phyloP scores from a whole-genome alignment of 176 grass and related monocot genomes.

The Oryza punctata region DNA sequence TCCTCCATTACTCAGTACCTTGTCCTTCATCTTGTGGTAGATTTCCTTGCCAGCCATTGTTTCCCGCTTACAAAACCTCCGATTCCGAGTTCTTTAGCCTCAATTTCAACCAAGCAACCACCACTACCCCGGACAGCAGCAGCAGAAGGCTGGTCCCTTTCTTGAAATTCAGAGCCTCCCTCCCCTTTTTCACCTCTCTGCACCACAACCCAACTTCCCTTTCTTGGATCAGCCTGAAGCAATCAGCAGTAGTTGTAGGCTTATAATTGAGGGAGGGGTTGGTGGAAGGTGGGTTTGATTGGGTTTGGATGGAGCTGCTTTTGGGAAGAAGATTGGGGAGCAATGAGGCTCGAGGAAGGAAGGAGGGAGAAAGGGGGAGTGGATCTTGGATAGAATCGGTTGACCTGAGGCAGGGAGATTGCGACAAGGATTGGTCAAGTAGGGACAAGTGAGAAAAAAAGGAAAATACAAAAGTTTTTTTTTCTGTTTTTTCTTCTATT shows the following conservation, averaged over 20 bases:
- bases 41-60: slow-evolving; percentile 68
- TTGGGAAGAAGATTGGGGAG: neutral
- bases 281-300: slow-evolving; percentile 1
- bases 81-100: slow-evolving; percentile 19
- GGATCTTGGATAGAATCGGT: slow-evolving; percentile 47
- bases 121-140: no score
- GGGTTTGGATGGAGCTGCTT: slow-evolving; percentile 7
- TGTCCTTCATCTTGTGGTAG: slow-evolving; percentile 65
- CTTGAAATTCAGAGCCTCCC: slow-evolving; percentile 10
- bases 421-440: slow-evolving; percentile 27
- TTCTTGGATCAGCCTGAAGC: slow-evolving; percentile 32
- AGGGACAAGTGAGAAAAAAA: slow-evolving; percentile 23
- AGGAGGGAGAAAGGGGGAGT: neutral
- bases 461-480: neutral
- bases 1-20: slow-evolving; percentile 37
- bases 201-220: slow-evolving; percentile 1
- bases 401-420: slow-evolving; percentile 28
- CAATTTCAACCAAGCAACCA: slow-evolving; percentile 12
- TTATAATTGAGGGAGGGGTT: slow-evolving; percentile 38
- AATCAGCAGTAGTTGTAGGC: slow-evolving; percentile 14
- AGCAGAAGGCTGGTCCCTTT: slow-evolving; percentile 5
- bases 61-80: neutral
- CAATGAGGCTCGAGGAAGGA: neutral
- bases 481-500: slow-evolving; percentile 37
- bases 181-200: neutral